These are phyloP conservation scores for Larix sibirica DNA, from an alignment of 83 land plant genomes.

Conservation along the genomic window DNA sequence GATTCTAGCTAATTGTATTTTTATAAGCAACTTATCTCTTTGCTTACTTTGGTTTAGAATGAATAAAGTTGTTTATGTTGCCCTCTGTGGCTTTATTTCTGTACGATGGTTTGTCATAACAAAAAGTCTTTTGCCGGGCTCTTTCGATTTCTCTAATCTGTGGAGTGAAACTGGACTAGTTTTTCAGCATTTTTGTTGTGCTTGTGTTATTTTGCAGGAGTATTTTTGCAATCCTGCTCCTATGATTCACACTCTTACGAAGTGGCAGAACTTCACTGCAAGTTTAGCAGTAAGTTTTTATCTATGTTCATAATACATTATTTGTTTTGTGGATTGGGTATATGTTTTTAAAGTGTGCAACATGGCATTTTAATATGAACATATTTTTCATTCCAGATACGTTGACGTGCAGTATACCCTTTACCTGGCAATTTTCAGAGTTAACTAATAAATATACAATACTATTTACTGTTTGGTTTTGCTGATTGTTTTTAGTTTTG, in stretches of 20 bases:
- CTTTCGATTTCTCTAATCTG: not conserved
- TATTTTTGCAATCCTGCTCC: conserved; percentile 80
- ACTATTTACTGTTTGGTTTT: not conserved
- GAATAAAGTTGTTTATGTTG: not conserved
- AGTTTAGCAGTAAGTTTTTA: conserved; percentile 57
- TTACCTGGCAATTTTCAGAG: not conserved
- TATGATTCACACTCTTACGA: conserved; percentile 54
- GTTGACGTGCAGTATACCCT: not conserved
- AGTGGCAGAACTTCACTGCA: conserved; percentile 91
- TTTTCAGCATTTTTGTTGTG: not conserved
- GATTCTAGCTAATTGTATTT: not conserved
- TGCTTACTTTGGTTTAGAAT: not conserved
- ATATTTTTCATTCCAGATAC: not conserved
- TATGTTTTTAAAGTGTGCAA: not conserved
- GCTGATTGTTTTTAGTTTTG: not conserved
- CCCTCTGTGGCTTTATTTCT: not conserved
- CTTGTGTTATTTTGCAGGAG: conserved; percentile 56
- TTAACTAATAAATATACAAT: not conserved
- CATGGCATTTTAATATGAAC: not conserved
- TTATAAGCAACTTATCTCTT: not conserved
- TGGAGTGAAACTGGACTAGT: not conserved
- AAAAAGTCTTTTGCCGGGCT: not conserved
- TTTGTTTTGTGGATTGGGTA: not conserved
- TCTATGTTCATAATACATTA: not conserved
- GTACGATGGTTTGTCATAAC: not conserved